phyloP scores from a whole-genome alignment of 2,329 filamentous ascomycete species.

The Fusarium avenaceum region DNA sequence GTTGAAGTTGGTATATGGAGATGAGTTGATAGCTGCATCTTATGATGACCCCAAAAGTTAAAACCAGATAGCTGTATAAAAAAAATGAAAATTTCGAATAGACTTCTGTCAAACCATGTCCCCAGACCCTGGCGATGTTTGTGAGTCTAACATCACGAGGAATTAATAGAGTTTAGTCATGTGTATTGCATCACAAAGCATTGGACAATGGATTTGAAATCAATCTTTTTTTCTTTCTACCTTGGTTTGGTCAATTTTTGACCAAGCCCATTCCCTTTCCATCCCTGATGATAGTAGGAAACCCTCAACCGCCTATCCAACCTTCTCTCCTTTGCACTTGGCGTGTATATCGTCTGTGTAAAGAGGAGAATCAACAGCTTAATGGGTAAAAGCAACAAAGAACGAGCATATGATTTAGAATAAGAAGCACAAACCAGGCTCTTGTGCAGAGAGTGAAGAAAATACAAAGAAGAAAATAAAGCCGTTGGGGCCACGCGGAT shows the following conservation, averaged over 20 bases:
- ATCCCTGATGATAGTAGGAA: constrained; percentile 13
- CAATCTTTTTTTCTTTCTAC: constrained; percentile 37
- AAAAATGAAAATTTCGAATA: constrained; percentile 12
- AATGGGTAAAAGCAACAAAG: constrained; percentile 17
- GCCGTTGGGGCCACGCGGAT: constrained; percentile 27
- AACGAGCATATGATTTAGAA: constrained; percentile 6
- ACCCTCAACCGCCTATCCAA: constrained; percentile 33
- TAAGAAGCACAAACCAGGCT: constrained; percentile 17
- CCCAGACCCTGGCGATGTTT: neutral
- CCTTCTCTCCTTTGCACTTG: constrained; percentile 4
- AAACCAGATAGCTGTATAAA: constrained; percentile 13
- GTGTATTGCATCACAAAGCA: neutral
- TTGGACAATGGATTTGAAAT: constrained; percentile 8
- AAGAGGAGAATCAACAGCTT: constrained; percentile 17
- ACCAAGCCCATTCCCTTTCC: constrained; percentile 7
- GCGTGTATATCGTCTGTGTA: constrained; percentile 5
- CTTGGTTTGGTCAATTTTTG: constrained; percentile 23
- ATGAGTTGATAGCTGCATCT: neutral
- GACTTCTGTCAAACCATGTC: neutral
- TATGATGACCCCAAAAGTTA: constrained; percentile 1
- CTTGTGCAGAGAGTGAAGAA: constrained; percentile 28
- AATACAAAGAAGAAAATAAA: constrained; percentile 23
- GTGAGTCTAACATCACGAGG: neutral
- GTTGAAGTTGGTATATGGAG: neutral
- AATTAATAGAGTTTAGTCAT: neutral